These are phyloP conservation scores for Pinguiococcus pyrenoidosus DNA, from an alignment of 108 stramenopile genomes.

Conservation along the genomic window DNA sequence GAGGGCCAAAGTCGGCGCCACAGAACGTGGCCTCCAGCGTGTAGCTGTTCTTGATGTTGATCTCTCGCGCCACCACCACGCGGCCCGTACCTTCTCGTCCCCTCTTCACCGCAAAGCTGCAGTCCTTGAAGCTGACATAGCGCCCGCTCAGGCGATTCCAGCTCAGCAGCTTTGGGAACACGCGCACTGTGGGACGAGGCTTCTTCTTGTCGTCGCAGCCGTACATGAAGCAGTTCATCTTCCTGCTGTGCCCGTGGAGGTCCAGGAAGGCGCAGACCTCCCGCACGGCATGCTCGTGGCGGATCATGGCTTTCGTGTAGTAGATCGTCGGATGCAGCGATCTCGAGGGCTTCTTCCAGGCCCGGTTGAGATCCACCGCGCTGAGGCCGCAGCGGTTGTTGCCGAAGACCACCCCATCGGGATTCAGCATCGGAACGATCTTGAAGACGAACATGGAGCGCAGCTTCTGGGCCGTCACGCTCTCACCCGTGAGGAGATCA, in stretches of 20 bases:
- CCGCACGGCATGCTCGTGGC: slow-evolving; percentile 8
- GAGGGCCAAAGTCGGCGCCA: slow-evolving; percentile 38
- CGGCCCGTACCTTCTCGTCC: slow-evolving; percentile 38
- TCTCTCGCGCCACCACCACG: slow-evolving; percentile 19
- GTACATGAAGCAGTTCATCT: slow-evolving; percentile 40
- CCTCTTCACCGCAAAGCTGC: slow-evolving; percentile 34
- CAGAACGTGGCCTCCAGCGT: slow-evolving; percentile 46
- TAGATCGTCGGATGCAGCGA: slow-evolving; percentile 28
- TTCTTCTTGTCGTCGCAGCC: slow-evolving; percentile 32
- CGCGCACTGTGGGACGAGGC: slow-evolving; percentile 21
- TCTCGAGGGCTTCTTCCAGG: slow-evolving; percentile 23
- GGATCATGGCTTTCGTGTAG: slow-evolving; percentile 25
- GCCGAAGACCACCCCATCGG: slow-evolving; percentile 29
- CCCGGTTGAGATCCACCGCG: slow-evolving; percentile 7
- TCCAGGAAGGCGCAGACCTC: slow-evolving; percentile 31
- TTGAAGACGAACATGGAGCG: slow-evolving; percentile 27
- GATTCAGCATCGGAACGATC: slow-evolving; percentile 36
- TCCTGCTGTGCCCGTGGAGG: slow-evolving; percentile 37
- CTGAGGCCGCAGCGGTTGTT: slow-evolving; percentile 34
- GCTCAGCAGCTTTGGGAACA: slow-evolving; percentile 32
- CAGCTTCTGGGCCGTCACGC: slow-evolving; percentile 10
- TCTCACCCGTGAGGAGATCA: slow-evolving; percentile 21
- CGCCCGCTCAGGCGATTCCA: slow-evolving; percentile 33
- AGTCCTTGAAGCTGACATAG: slow-evolving; percentile 38
- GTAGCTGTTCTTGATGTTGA: slow-evolving; percentile 9